Evolutionary conservation across 176 grass and related monocot species (phyloP).

Genomic region (Oryza glaberrima): DNA sequence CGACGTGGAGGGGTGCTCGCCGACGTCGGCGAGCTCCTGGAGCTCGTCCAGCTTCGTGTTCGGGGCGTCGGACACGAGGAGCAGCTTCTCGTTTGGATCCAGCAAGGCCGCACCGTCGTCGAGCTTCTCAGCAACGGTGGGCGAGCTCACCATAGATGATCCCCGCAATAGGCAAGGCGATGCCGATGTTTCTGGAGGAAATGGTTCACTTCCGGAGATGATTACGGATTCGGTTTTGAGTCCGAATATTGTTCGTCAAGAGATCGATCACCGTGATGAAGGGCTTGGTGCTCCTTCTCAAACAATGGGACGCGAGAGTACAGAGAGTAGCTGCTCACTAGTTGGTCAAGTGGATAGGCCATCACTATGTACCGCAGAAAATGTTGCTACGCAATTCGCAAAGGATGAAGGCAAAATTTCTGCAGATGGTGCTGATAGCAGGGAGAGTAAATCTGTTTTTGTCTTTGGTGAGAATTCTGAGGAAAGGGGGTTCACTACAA

Average conservation of each 20-base stretch:
- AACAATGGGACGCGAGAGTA: conserved; percentile 8
- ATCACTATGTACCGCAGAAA: neutral
- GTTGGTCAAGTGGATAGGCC: neutral
- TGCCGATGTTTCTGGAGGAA: neutral
- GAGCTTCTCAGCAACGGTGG: neutral
- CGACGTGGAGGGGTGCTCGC: conserved; percentile 5
- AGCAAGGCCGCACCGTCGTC: conserved; percentile 9
- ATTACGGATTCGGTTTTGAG: neutral
- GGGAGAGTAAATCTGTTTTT: conserved; percentile 30
- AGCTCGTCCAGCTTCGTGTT: conserved; percentile 37
- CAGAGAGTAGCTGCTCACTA: conserved; percentile 8
- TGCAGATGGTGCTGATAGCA: conserved; percentile 7
- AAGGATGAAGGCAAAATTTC: conserved; percentile 15
- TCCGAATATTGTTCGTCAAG: neutral
- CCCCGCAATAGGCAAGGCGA: conserved; percentile 8
- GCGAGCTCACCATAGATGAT: conserved; percentile 3
- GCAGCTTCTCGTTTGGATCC: conserved; percentile 40
- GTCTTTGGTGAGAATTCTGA: conserved; percentile 43
- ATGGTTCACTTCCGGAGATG: neutral
- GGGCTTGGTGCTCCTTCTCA: neutral
- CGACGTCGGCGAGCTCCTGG: conserved; percentile 25
- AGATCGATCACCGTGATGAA: neutral
- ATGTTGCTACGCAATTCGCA: neutral
- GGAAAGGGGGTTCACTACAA: neutral
- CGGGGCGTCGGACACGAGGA: conserved; percentile 35